These are phyloP conservation scores for Lactarius hatsudake DNA, from an alignment of 768 basidiomycete species.

Conservation along the genomic window DNA sequence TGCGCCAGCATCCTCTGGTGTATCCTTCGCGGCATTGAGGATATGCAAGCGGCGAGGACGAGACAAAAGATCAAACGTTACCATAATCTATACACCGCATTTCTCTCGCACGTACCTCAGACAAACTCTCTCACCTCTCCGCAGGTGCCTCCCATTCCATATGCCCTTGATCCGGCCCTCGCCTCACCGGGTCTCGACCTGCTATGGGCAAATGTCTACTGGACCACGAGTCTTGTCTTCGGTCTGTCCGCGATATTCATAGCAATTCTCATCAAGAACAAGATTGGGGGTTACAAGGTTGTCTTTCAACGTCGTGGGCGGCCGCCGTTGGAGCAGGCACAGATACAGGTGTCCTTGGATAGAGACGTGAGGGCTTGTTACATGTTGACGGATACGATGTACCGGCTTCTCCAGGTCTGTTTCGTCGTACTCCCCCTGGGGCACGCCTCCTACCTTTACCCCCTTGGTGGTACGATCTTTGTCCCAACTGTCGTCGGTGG, in stretches of 20 bases:
- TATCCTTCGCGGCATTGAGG: not conserved
- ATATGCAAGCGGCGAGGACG: not conserved
- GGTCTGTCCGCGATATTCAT: not conserved
- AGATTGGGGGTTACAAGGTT: not conserved
- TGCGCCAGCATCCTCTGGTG: not conserved
- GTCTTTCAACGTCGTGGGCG: not conserved
- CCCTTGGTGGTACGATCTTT: not conserved
- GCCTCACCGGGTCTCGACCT: not conserved
- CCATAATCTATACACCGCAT: not conserved
- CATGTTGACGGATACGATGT: not conserved
- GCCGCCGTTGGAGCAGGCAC: not conserved
- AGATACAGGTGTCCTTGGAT: not conserved
- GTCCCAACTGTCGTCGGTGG: not conserved
- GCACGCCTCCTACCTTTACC: not conserved
- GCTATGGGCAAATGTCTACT: constrained; percentile 5
- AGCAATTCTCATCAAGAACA: not conserved
- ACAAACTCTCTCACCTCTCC: not conserved
- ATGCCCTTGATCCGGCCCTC: too few relatives aligned
- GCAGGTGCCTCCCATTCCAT: not conserved
- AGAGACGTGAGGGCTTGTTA: not conserved
- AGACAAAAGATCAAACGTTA: not conserved
- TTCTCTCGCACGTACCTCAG: not conserved
- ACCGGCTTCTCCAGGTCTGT: constrained; percentile 1
- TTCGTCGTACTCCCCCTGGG: constrained; percentile 1
- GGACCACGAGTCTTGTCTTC: constrained; percentile 6